Evolutionary conservation across 2,329 filamentous ascomycete species (phyloP).

Genomic region (Epichloe amarillans): DNA sequence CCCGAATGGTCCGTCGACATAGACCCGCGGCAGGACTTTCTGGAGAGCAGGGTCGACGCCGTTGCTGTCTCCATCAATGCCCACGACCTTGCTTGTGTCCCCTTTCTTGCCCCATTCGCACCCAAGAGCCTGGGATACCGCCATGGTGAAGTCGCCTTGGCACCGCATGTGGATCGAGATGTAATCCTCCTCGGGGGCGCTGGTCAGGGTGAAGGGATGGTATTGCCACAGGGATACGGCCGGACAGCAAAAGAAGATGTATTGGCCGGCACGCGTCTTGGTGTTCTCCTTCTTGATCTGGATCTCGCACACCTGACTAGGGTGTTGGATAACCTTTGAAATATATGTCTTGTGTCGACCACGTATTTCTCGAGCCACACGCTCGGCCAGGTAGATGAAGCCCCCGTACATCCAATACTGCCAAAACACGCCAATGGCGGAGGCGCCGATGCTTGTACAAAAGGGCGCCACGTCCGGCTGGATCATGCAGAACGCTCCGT

Average conservation of each 20-base stretch:
- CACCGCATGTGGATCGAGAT: conserved; percentile 77
- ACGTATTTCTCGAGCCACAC: conserved; percentile 63
- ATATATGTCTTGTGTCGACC: conserved; percentile 76
- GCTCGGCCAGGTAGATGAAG: conserved; percentile 67
- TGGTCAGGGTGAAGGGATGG: conserved; percentile 76
- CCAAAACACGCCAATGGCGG: conserved; percentile 68
- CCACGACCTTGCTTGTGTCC: conserved; percentile 53
- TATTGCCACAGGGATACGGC: conserved; percentile 82
- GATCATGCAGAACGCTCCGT: conserved; percentile 85
- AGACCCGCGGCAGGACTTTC: conserved; percentile 63
- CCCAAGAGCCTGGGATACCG: conserved; percentile 55
- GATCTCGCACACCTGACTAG: conserved; percentile 78
- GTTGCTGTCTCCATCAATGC: conserved; percentile 46
- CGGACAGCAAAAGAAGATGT: conserved; percentile 81
- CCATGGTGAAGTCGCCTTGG: conserved; percentile 68
- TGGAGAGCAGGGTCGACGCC: conserved; percentile 55
- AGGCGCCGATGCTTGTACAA: conserved; percentile 53
- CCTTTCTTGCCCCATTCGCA: conserved; percentile 54
- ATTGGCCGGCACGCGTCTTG: conserved; percentile 69
- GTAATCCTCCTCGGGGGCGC: conserved; percentile 79
- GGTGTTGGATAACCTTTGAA: conserved; percentile 80
- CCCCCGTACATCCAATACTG: conserved; percentile 87
- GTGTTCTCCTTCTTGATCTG: conserved; percentile 86
- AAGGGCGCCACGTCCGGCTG: conserved; percentile 67
- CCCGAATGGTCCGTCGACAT: conserved; percentile 75